Evolutionary conservation across 164 flowering plant genomes (phyloP).

Genomic region (Piper longum): DNA sequence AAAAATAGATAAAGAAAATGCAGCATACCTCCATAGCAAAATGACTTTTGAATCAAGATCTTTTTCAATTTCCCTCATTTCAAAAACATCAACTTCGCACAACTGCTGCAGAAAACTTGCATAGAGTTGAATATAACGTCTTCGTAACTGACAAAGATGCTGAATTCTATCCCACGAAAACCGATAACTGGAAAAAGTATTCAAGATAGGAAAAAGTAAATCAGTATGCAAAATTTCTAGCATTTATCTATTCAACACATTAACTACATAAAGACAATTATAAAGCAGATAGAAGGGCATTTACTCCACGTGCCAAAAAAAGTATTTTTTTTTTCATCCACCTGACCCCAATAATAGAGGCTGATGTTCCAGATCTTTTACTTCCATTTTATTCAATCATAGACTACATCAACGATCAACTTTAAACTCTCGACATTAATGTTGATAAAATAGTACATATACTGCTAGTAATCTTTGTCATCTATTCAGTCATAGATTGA

Average conservation of each 20-base stretch:
- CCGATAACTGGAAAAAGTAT: conserved; percentile 40
- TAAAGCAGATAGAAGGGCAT: too few relatives aligned
- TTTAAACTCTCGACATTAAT: too few relatives aligned
- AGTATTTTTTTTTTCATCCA: too few relatives aligned
- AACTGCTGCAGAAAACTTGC: conserved; percentile 56
- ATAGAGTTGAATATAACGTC: conserved; percentile 83
- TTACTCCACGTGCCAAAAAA: too few relatives aligned
- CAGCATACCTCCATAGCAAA: conserved; percentile 79
- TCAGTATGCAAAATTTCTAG: neutral
- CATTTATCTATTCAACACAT: too few relatives aligned
- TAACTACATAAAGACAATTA: too few relatives aligned
- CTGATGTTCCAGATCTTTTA: too few relatives aligned
- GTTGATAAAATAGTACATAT: too few relatives aligned
- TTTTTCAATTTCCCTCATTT: conserved; percentile 69
- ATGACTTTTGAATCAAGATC: conserved; percentile 93
- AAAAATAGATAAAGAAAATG: neutral
- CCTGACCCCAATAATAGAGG: too few relatives aligned
- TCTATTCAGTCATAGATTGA: neutral
- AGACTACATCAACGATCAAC: too few relatives aligned
- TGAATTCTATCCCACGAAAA: conserved; percentile 84
- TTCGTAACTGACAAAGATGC: conserved; percentile 69
- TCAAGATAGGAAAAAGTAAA: neutral
- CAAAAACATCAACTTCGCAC: conserved; percentile 25
- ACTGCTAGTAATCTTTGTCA: neutral
- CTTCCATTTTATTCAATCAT: too few relatives aligned